These are phyloP conservation scores for Fusarium albosuccineum DNA, from an alignment of 2,329 filamentous ascomycete genomes.

Conservation along the genomic window DNA sequence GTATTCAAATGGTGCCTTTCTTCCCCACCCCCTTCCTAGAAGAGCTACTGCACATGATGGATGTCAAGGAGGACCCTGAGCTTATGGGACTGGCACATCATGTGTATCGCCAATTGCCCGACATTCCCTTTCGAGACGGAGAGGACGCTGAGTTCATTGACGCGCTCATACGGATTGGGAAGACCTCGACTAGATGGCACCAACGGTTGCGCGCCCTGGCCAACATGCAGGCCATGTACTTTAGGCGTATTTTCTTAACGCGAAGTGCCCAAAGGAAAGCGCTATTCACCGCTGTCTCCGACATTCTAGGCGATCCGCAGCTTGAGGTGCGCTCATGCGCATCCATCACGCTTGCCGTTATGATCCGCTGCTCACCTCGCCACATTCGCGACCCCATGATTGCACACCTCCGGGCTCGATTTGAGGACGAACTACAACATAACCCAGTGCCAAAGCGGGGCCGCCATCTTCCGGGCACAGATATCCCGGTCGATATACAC, in stretches of 20 bases:
- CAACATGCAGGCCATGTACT: slow-evolving; percentile 99
- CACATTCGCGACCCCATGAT: slow-evolving; percentile 84
- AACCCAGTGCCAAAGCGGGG: slow-evolving; percentile 89
- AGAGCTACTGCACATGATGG: slow-evolving; percentile 99
- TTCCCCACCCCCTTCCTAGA: slow-evolving; percentile 92
- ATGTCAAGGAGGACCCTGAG: slow-evolving; percentile 98
- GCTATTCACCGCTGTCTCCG: slow-evolving; percentile 92
- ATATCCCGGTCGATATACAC: slow-evolving; percentile 78
- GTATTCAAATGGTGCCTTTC: slow-evolving; percentile 89
- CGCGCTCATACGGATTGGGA: slow-evolving; percentile 88
- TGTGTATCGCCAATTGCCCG: slow-evolving; percentile 95
- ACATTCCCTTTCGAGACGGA: slow-evolving; percentile 90
- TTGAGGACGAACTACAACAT: slow-evolving; percentile 79
- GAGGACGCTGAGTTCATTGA: slow-evolving; percentile 88
- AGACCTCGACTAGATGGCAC: slow-evolving; percentile 89
- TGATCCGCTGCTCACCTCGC: slow-evolving; percentile 95
- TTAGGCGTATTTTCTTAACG: slow-evolving; percentile 93
- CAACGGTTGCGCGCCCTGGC: slow-evolving; percentile 94
- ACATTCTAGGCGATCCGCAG: slow-evolving; percentile 92
- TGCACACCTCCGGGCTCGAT: slow-evolving; percentile 79
- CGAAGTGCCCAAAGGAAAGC: slow-evolving; percentile 78
- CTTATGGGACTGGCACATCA: slow-evolving; percentile 95
- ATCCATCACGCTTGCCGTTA: slow-evolving; percentile 92
- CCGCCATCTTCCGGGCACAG: slow-evolving; percentile 71
- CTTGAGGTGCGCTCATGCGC: slow-evolving; percentile 95